Percentiles rank a stretch among this genome's conserved stretches.
These are phyloP conservation scores for Cinnamomum chago DNA, from an alignment of 164 flowering plant genomes.

Conservation along the genomic window DNA sequence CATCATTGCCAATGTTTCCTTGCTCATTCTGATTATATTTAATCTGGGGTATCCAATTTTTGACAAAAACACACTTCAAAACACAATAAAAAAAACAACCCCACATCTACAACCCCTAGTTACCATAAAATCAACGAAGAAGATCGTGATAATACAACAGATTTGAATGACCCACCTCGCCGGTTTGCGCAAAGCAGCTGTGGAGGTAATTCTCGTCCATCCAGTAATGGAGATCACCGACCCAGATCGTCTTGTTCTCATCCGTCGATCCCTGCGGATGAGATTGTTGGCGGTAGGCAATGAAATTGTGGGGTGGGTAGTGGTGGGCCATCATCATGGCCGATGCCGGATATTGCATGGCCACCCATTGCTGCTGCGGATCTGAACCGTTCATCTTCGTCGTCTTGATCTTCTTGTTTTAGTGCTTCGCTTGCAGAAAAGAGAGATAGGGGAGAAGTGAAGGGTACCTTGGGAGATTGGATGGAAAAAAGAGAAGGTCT, in stretches of 20 bases:
- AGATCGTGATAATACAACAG: too few species aligned
- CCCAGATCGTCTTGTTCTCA: conserved; percentile 77
- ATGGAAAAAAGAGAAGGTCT: neutral
- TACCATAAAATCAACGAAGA: too few species aligned
- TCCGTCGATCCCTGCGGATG: conserved; percentile 19
- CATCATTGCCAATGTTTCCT: too few species aligned
- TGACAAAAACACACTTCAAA: too few species aligned
- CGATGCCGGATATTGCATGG: neutral
- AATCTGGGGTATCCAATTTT: too few species aligned
- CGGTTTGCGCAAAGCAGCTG: conserved; percentile 60
- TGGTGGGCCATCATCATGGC: neutral
- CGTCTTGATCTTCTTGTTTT: neutral
- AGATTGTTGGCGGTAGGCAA: neutral
- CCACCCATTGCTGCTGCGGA: neutral
- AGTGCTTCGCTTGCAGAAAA: too few species aligned
- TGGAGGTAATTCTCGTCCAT: conserved; percentile 88
- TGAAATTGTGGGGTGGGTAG: neutral
- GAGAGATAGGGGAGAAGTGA: too few species aligned
- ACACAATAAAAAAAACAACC: too few species aligned
- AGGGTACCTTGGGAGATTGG: neutral
- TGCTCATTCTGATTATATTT: too few species aligned
- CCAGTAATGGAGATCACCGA: conserved; percentile 82
- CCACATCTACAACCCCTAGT: too few species aligned
- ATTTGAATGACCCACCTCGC: conserved; percentile 39
- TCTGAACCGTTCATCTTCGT: neutral